Conservation (phyloP, 805 yeast species). For the Gaillardinia entomophila region DNA sequence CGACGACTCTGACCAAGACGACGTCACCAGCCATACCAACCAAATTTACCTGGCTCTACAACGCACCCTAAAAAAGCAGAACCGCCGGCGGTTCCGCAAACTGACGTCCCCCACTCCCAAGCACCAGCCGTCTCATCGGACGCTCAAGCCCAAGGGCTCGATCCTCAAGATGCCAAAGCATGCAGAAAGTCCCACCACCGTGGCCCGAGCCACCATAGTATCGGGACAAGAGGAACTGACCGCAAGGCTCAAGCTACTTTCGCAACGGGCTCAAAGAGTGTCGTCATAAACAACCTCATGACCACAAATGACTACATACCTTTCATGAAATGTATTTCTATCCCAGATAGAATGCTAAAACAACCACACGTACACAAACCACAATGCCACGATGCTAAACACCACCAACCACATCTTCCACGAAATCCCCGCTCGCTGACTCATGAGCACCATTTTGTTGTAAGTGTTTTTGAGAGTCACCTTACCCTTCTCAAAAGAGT, state of each 20-base stretch:
- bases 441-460: slow-evolving; percentile 39
- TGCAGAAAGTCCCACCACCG: slow-evolving; percentile 8
- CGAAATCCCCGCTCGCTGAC: slow-evolving; percentile 40
- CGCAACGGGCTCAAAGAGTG: too few relatives aligned
- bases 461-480: slow-evolving; percentile 37
- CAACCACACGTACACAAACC: slow-evolving; percentile 41
- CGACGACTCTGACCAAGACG: slow-evolving; percentile 9
- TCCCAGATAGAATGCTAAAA: slow-evolving; percentile 7
- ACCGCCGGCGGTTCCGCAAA: slow-evolving; percentile 3
- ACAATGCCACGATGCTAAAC: slow-evolving; percentile 27
- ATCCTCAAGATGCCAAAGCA: slow-evolving; percentile 23
- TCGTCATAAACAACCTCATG: too few relatives aligned
- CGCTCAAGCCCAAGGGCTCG: slow-evolving; percentile 34
- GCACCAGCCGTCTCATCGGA: slow-evolving; percentile 38
- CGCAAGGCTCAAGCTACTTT: too few relatives aligned
- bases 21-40: slow-evolving; percentile 9
- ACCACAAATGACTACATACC: too few relatives aligned
- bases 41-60: slow-evolving; percentile 12
- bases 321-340: background rate
- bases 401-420: slow-evolving; percentile 42
- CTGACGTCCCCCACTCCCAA: slow-evolving; percentile 30
- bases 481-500: slow-evolving; percentile 33
- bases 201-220: slow-evolving; percentile 2
- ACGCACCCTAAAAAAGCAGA: slow-evolving; percentile 5
- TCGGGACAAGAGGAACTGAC: too few relatives aligned